Base-by-base conservation (phyloP, 257 asterid genomes). In the Nyctanthes arbortristis region DNA sequence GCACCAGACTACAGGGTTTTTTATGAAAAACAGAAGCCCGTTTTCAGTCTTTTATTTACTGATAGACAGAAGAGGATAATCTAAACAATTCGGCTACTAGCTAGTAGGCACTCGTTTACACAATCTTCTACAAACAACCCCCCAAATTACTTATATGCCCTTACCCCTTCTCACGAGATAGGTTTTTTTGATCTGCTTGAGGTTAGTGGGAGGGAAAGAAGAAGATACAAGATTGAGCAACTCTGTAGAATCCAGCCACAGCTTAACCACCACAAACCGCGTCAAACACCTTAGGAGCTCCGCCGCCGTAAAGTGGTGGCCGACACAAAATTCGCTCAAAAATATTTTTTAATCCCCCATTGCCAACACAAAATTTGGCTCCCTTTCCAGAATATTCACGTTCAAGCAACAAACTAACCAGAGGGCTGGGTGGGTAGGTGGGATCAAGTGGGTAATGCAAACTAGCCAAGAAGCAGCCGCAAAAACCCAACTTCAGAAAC, bases 401-500 rank as follows among this genome's bases (percentile, higher is more conserved):
- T 61, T 29, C 37, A 69, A 77, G 66, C 68, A 68, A 37, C 57
- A 61, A 63, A n/a, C 33, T 52, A 43, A 31, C 63, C 65, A 35
- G n/a, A 56, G 65, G 70, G 52, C 7, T 43, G 74, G 47, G 27
- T 20, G 16, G 20, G n/a, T n/a, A n/a, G n/a, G 4, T n/a, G n/a
- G n/a, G n/a, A n/a, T n/a, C n/a, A n/a, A 14, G 61, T 36, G 39
- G 39, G 12, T n/a, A n/a, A n/a, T 39, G 2, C 57, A 35, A 36
- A 13, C 52, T 12, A n/a, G 29, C 52, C 18, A 47, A 45, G 56
- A 56, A 49, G 70, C 71, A 71, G 68, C 72, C n/a, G n/a, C n/a
- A n/a, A 65, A 25, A 18, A 36, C 16, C 67, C 77, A 78, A 31
- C 76, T 57, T 72, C 74, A 69, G 73, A 77, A 77, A 63, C 71